These are phyloP conservation scores for Eucalyptus pauciflora DNA, from an alignment of 345 rosid species.

Conservation along the genomic window DNA sequence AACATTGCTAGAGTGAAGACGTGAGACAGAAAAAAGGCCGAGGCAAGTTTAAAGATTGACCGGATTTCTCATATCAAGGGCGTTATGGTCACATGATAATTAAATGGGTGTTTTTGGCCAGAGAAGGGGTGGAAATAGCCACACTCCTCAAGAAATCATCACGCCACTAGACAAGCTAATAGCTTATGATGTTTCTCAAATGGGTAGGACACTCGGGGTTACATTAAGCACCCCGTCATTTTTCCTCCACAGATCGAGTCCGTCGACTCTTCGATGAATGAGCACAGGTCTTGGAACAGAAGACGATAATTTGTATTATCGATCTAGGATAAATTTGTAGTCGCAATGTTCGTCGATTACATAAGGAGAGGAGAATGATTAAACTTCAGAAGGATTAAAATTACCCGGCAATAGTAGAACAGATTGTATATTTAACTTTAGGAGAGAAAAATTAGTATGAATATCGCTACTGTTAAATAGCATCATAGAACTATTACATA, in stretches of 20 bases:
- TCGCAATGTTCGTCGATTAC: background rate
- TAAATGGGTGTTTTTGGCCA: background rate
- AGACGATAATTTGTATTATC: background rate
- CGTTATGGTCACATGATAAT: background rate
- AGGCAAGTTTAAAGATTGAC: background rate
- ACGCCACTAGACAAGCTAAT: background rate
- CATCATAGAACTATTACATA: background rate
- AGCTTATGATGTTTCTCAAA: background rate
- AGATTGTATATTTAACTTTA: too few species aligned
- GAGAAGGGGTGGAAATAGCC: background rate
- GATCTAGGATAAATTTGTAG: background rate
- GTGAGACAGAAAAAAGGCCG: background rate
- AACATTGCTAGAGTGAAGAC: background rate
- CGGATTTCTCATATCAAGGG: background rate
- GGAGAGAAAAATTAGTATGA: background rate
- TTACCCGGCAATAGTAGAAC: background rate
- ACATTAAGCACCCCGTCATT: background rate
- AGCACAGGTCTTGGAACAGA: background rate
- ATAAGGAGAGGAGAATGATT: background rate
- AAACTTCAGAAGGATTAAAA: background rate
- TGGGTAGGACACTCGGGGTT: background rate
- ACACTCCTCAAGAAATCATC: background rate
- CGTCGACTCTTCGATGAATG: background rate
- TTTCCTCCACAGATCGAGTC: background rate
- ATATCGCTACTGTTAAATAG: background rate